Evolutionary conservation across 2,329 filamentous ascomycete genomes (phyloP).

Genomic region (Geosmithia putterillii): DNA sequence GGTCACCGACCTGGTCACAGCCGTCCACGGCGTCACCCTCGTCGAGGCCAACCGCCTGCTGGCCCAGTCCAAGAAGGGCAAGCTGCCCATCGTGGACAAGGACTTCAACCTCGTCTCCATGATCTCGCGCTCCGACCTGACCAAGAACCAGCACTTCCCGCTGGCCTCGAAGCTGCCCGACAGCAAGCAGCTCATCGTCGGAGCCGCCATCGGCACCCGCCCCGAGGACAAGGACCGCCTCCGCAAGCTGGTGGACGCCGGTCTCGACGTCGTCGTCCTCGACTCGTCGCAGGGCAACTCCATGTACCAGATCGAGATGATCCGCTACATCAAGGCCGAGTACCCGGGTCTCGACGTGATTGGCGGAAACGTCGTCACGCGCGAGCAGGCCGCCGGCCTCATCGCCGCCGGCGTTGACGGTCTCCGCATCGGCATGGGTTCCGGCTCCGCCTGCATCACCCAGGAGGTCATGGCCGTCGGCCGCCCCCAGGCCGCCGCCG

Average conservation of each 20-base stretch:
- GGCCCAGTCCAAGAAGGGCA: slow-evolving; percentile 94
- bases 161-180: slow-evolving; percentile 90
- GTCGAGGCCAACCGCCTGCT: slow-evolving; percentile 87
- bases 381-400: slow-evolving; percentile 84
- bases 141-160: slow-evolving; percentile 97
- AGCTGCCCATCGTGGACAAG: slow-evolving; percentile 83
- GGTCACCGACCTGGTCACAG: slow-evolving; percentile 90
- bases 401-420: slow-evolving; percentile 94
- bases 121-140: slow-evolving; percentile 88
- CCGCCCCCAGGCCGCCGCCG: slow-evolving; percentile 85
- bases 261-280: slow-evolving; percentile 87
- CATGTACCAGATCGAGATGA: slow-evolving; percentile 98
- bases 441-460: slow-evolving; percentile 94
- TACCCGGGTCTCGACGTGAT: slow-evolving; percentile 87
- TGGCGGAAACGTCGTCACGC: slow-evolving; percentile 95
- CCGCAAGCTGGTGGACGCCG: slow-evolving; percentile 80
- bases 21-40: slow-evolving; percentile 68
- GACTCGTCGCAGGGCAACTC: slow-evolving; percentile 97
- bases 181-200: slow-evolving; percentile 94
- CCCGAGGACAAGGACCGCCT: slow-evolving; percentile 85
- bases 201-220: slow-evolving; percentile 88
- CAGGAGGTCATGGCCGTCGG: slow-evolving; percentile 99
- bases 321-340: slow-evolving; percentile 86
- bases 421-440: slow-evolving; percentile 97
- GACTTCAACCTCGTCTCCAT: slow-evolving; percentile 80